phyloP scores from a whole-genome alignment of 805 yeast species.

The Isabelozyma pseudorhagii region DNA sequence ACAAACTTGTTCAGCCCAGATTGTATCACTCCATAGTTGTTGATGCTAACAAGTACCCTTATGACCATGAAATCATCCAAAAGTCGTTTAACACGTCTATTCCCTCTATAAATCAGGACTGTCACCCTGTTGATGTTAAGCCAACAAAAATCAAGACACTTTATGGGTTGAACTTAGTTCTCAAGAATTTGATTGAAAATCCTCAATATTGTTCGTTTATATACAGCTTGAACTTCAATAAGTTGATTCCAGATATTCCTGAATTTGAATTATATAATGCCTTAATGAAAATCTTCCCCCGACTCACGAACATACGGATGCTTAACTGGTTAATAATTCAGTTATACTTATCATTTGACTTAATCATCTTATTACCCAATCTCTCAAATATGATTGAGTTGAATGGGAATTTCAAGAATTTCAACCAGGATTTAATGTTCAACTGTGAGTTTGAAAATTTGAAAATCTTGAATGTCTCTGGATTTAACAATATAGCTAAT shows the following conservation, averaged over 20 bases:
- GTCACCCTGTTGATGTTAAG: neutral
- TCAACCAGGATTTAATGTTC: slow-evolving; percentile 2
- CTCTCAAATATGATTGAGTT: slow-evolving; percentile 5
- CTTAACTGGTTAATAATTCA: slow-evolving; percentile 16
- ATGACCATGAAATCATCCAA: neutral
- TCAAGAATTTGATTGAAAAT: slow-evolving; percentile 12
- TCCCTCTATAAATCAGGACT: neutral
- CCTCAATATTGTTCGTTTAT: slow-evolving; percentile 9
- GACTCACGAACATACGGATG: slow-evolving; percentile 9
- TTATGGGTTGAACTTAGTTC: slow-evolving; percentile 14
- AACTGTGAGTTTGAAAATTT: slow-evolving; percentile 1
- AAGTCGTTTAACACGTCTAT: neutral
- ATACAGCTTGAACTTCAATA: slow-evolving; percentile 8
- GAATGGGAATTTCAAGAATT: slow-evolving; percentile 16
- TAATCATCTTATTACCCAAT: slow-evolving; percentile 12
- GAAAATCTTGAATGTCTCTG: slow-evolving; percentile 11
- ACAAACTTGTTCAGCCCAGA: slow-evolving; percentile 8
- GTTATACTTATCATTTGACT: slow-evolving; percentile 10
- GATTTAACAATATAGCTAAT: slow-evolving; percentile 6
- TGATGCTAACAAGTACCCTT: slow-evolving; percentile 7
- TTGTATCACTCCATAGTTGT: slow-evolving; percentile 12
- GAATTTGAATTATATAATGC: slow-evolving; percentile 14
- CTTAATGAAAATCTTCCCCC: slow-evolving; percentile 13
- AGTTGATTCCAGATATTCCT: slow-evolving; percentile 21
- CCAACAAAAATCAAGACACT: slow-evolving; percentile 9